Percentiles rank a stretch among this genome's conserved stretches.
Conservation (phyloP, 495 filamentous ascomycete species). For the Penicillium coprophilum region DNA sequence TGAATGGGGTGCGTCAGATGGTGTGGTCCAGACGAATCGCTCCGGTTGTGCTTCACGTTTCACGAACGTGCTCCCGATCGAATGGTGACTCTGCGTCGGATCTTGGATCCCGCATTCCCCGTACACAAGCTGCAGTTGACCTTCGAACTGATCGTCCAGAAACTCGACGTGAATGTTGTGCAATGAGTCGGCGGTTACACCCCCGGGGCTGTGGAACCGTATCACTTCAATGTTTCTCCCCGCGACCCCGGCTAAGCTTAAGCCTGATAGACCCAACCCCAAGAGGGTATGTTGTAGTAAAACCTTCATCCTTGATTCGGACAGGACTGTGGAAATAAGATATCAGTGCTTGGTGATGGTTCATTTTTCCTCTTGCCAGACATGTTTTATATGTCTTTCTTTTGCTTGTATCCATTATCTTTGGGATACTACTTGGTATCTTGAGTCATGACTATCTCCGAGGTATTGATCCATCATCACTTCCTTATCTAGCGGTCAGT, state of each 20-base stretch:
- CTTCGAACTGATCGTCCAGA: slow-evolving; percentile 27
- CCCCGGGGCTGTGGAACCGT: slow-evolving; percentile 13
- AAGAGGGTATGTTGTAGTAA: slow-evolving; percentile 12
- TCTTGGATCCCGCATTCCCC: slow-evolving; percentile 27
- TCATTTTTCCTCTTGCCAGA: neutral
- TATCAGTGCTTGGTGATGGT: neutral
- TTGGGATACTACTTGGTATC: neutral
- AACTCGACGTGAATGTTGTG: slow-evolving; percentile 37
- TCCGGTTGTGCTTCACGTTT: slow-evolving; percentile 31
- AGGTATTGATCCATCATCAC: no score
- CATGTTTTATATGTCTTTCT: neutral
- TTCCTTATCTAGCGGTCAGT: neutral
- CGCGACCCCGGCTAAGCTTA: slow-evolving; percentile 14
- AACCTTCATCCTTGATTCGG: neutral
- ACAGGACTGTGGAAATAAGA: neutral
- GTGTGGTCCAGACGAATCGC: slow-evolving; percentile 37
- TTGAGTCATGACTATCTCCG: neutral
- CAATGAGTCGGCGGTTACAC: slow-evolving; percentile 32
- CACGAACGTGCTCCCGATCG: slow-evolving; percentile 27
- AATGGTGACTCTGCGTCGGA: slow-evolving; percentile 26
- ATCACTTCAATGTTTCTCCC: slow-evolving; percentile 17
- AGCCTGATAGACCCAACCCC: slow-evolving; percentile 15
- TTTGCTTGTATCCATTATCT: neutral
- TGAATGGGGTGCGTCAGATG: slow-evolving; percentile 28
- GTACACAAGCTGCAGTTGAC: slow-evolving; percentile 32